Evolutionary conservation across 345 rosid species (phyloP), one percentile per base, ranked within the genome.

Genomic region (Euphorbia peplus): DNA sequence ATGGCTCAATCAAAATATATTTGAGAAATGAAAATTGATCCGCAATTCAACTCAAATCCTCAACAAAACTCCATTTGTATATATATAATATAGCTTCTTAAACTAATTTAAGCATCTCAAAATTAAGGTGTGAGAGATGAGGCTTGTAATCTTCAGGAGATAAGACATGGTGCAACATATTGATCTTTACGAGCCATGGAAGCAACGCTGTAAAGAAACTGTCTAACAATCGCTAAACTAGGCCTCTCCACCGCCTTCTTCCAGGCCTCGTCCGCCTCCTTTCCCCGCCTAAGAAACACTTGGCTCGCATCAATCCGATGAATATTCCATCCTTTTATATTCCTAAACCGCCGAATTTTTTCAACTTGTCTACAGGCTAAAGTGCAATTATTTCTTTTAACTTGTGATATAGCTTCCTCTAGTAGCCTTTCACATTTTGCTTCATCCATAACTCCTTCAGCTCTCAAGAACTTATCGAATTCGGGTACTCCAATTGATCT

Each of bases 401-500:
- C 73, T 55, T 77, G 84, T 59, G 70, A 61, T 15, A 89, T 83
- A 37, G 92, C 92, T 50, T 82, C 75, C 9, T 64, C 47, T 9
- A 89, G 85, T 53, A 87, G 63, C 39, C 53, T 65, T 8, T 19
- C 74, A 11, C 75, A 65, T 24, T 60, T 70, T 55, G 47, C 25
- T 56, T 64, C 63, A 26, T 64, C 77, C 57, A 81, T 70, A 64
- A 58, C 81, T 8, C 79, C 72, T 67, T 90, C 87, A 0, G 68
- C 52, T 50, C 70, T 78, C 24, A 93, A 85, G 71, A 78, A 82
- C 13, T 12, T 58, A 54, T 93, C 85, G 1, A 93, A 80, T 66
- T 93, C 97, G 0, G 89, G 97, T 3, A 93, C 81, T 25, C 98
- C 96, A 51, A 93, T 89, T 3, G 93, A 79, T 63, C 72, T 87